phyloP scores from a whole-genome alignment of 345 rosid genomes.

The Euphorbia peplus region DNA sequence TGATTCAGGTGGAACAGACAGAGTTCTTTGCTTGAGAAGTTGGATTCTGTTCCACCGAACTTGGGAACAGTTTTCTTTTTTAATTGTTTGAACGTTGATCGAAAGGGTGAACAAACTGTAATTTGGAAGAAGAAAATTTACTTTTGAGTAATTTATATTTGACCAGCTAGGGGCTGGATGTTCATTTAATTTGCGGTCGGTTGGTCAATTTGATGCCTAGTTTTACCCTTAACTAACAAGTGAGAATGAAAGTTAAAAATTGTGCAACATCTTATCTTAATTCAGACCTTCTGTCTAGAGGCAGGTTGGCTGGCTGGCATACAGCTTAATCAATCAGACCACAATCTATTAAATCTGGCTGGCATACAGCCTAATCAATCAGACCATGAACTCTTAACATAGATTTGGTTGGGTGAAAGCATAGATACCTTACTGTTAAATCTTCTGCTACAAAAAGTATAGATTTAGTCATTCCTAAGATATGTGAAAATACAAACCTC shows the following conservation, averaged over 20 bases:
- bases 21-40: slow-evolving; percentile 3
- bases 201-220: slow-evolving; percentile 5
- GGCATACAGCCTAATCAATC: too few species aligned
- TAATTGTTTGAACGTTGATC: slow-evolving; percentile 19
- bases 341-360: too few species aligned
- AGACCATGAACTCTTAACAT: too few species aligned
- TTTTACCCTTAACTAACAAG: neutral
- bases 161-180: neutral
- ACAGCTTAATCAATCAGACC: too few species aligned
- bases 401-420: too few species aligned
- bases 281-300: too few species aligned
- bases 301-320: too few species aligned
- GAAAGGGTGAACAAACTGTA: slow-evolving; percentile 28
- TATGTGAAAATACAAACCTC: too few species aligned
- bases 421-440: too few species aligned
- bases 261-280: too few species aligned
- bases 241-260: slow-evolving; percentile 1
- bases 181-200: neutral
- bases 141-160: slow-evolving; percentile 12
- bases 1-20: slow-evolving; percentile 23
- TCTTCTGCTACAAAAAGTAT: too few species aligned
- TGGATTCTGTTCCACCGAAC: neutral
- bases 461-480: too few species aligned
- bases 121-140: slow-evolving; percentile 8
- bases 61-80: slow-evolving; percentile 9